Evolutionary conservation across 306 rosid species (phyloP).

Genomic region (Prosopis cineraria): DNA sequence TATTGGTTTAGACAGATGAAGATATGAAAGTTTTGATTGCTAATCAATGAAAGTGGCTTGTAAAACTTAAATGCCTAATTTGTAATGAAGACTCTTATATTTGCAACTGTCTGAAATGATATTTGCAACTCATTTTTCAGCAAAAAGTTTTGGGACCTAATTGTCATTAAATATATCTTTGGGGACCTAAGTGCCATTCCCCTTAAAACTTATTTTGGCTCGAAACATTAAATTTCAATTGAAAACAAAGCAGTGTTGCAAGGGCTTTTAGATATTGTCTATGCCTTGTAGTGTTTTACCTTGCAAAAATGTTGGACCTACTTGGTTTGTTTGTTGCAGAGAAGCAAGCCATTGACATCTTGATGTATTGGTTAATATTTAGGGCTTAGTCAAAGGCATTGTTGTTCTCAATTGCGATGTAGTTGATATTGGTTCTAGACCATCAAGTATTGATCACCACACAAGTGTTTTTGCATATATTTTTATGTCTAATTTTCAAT

Average conservation of each 20-base stretch:
- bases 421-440: conserved; percentile 20
- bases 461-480: conserved; percentile 5
- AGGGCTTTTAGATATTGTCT: conserved; percentile 8
- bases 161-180: not conserved
- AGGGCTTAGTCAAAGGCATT: conserved; percentile 20
- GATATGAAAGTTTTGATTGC: not conserved
- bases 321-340: not conserved
- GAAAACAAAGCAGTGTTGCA: not conserved
- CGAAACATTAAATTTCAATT: not conserved
- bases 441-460: conserved; percentile 22
- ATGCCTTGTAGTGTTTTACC: not conserved
- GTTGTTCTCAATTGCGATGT: conserved; percentile 26
- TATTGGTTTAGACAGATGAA: not conserved
- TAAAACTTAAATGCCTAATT: not conserved
- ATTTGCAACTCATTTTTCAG: not conserved
- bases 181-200: not conserved
- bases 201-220: conserved; percentile 6
- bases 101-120: not conserved
- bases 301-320: conserved; percentile 13
- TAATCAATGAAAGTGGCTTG: not conserved
- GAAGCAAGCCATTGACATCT: not conserved
- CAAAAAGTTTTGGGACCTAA: not conserved
- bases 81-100: not conserved
- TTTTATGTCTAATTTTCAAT: conserved; percentile 9
- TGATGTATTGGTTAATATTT: conserved; percentile 21